A percentile compares a stretch with the other conserved stretches of the same genome.
phyloP scores from a whole-genome alignment of 257 asterid genomes.

The Solanum lignicaule region DNA sequence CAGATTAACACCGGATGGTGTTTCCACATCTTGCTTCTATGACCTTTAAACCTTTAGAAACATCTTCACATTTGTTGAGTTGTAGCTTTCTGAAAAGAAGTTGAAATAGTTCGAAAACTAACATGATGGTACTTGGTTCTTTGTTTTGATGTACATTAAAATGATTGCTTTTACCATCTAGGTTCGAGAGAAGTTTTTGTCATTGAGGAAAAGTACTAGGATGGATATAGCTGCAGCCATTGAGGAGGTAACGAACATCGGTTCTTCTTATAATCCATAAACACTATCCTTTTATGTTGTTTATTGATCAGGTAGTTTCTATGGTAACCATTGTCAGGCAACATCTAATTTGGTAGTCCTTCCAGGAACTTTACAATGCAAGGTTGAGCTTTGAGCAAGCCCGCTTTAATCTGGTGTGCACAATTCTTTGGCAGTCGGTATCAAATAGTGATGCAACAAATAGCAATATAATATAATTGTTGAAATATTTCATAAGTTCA shows the following conservation, averaged over 20 bases:
- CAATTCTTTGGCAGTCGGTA: not conserved
- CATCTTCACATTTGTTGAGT: not conserved
- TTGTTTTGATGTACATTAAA: not conserved
- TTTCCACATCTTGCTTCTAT: not conserved
- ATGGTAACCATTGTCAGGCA: constrained; percentile 54
- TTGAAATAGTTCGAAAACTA: not conserved
- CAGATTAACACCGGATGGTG: not conserved
- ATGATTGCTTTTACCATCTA: constrained; percentile 20
- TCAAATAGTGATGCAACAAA: not conserved
- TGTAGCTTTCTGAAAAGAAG: not conserved
- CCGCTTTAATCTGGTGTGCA: constrained; percentile 77
- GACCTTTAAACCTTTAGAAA: not conserved
- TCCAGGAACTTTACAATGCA: constrained; percentile 96
- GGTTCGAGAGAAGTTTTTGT: constrained; percentile 88
- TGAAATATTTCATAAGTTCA: constrained; percentile 17
- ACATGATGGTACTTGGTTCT: not conserved
- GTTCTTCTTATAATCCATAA: constrained; percentile 4
- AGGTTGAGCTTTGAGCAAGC: constrained; percentile 82
- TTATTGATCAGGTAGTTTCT: constrained; percentile 38
- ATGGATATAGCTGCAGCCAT: constrained; percentile 64
- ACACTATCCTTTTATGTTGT: constrained; percentile 8
- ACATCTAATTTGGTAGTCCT: constrained; percentile 86
- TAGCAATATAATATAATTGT: not conserved
- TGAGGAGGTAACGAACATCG: constrained; percentile 64
- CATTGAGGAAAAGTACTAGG: constrained; percentile 83